Evolutionary conservation across 495 filamentous ascomycete species (phyloP), one percentile per base, ranked within the genome.

Genomic region (Penicillium turbatum): DNA sequence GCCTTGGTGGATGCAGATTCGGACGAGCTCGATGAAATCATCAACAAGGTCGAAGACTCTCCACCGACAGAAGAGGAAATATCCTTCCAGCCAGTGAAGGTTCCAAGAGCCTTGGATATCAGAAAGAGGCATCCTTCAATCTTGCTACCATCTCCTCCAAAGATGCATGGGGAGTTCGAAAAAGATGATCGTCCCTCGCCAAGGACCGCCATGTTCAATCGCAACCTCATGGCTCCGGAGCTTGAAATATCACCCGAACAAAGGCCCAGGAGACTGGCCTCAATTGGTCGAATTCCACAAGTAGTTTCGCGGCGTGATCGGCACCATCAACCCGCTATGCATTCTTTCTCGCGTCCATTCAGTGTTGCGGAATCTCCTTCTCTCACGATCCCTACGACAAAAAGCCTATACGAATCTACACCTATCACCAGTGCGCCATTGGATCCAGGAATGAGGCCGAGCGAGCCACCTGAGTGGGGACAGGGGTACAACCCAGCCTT

Each of bases 241-340:
- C 43, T 53, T 6, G 52, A 70, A n/a, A 43, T 31, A 6, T 60
- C 48, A 34, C 59, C 66, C 2, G 57, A 71, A 17, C 49, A 63
- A 27, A 72, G 62, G 0, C 67, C 63, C 39, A 73, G 68, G 55
- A 72, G 83, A 40, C 72, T 96, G 26, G 82, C 85, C 34, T 92
- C 90, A 60, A 84, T 97, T 49, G 92, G 92, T 11, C 86, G 92
- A 9, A 97, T 97, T 54, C 92, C 92, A 17, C 85, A 85, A 59
- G 90, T 97, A 10, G 82, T 92, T 32, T 92, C 86, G 36, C 78
- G 76, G 37, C 75, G 81, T 32, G 86, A 86, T 51, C 81, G 85
- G 40, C 81, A 85, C 32, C 83, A 87, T 56, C 80, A 78, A 48
- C 84, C 84, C 5, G 83, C 88, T 3, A 78, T 86, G 12, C 86